Percentiles rank a stretch among this genome's conserved stretches.
These are phyloP conservation scores for Puccinia hordei DNA, from an alignment of 1,284 basidiomycete genomes.

Conservation along the genomic window DNA sequence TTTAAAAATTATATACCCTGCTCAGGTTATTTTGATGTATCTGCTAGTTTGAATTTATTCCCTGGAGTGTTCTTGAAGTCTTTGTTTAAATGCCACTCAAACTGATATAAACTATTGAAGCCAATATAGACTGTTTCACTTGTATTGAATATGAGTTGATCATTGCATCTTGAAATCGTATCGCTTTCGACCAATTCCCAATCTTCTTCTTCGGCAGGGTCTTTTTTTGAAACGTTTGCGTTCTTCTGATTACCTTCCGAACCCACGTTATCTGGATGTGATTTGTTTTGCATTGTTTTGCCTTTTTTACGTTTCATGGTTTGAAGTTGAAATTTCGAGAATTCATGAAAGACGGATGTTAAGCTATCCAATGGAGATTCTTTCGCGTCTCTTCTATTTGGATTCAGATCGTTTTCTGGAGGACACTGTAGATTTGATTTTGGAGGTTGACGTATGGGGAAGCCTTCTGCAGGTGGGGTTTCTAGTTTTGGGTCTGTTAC, in stretches of 20 bases:
- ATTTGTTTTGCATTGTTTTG: background rate
- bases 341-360: conserved; percentile 22
- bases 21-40: background rate
- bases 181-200: conserved; percentile 21
- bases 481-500: background rate
- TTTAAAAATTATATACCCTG: background rate
- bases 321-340: conserved; percentile 6
- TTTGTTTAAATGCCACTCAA: conserved; percentile 14
- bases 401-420: background rate
- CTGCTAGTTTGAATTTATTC: background rate
- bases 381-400: background rate
- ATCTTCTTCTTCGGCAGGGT: background rate
- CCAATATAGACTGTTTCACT: conserved; percentile 29
- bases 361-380: conserved; percentile 31
- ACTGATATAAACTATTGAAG: conserved; percentile 10
- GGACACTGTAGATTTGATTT: background rate
- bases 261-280: background rate
- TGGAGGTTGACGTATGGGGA: no score
- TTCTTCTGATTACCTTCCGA: no score
- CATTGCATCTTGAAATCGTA: background rate
- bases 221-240: background rate
- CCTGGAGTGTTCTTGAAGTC: background rate
- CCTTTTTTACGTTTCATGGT: conserved; percentile 4
- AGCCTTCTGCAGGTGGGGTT: background rate
- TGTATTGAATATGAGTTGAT: background rate